Evolutionary conservation across 164 flowering plant species (phyloP).

Genomic region (Annona squamosa): DNA sequence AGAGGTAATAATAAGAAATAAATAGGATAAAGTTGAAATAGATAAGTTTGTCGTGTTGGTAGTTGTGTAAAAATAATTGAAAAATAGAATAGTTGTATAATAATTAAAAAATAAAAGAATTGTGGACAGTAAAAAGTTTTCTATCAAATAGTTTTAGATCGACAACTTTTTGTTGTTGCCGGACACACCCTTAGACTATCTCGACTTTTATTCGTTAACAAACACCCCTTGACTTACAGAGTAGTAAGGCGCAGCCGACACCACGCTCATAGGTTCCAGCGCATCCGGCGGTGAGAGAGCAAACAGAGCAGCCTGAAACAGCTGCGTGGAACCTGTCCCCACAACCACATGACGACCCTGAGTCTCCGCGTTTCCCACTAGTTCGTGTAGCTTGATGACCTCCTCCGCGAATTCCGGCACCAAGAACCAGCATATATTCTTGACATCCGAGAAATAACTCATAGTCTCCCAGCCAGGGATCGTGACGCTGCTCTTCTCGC

Average conservation of each 20-base stretch:
- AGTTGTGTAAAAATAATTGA: too few relatives aligned
- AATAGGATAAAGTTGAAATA: too few relatives aligned
- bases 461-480: slow-evolving; percentile 66
- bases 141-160: too few relatives aligned
- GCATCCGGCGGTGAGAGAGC: slow-evolving; percentile 50
- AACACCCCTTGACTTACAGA: slow-evolving; percentile 43
- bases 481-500: slow-evolving; percentile 44
- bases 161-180: background rate
- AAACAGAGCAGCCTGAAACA: slow-evolving; percentile 67
- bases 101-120: too few relatives aligned
- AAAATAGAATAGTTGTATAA: too few relatives aligned
- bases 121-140: too few relatives aligned
- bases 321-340: slow-evolving; percentile 91
- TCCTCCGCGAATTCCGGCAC: slow-evolving; percentile 63
- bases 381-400: slow-evolving; percentile 42
- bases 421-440: slow-evolving; percentile 75
- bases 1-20: too few relatives aligned
- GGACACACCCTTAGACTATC: background rate
- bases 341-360: slow-evolving; percentile 62
- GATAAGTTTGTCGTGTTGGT: too few relatives aligned
- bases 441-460: slow-evolving; percentile 68
- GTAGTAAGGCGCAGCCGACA: slow-evolving; percentile 75
- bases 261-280: slow-evolving; percentile 54
- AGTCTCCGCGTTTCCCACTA: slow-evolving; percentile 77
- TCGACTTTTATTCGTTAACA: background rate